Evolutionary conservation across 1,139 yeast genomes (phyloP), one percentile per base, ranked within the genome.

Genomic region (Suhomyces panamericanus): DNA sequence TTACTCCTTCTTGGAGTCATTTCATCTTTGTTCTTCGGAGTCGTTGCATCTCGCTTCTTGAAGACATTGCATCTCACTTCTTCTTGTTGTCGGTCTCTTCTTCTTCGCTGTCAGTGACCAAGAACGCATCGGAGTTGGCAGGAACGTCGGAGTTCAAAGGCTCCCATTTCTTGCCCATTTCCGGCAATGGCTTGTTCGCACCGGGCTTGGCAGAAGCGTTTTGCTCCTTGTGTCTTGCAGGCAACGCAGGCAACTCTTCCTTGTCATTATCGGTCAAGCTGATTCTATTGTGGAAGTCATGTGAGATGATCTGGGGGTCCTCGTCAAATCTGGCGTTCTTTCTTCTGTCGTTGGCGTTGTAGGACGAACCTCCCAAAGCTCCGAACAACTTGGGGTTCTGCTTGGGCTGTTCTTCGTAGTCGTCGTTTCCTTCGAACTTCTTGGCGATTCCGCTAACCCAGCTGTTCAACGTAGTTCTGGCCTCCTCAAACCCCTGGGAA

Each of bases 391-490:
- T 69, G 11, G 36, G 36, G 13, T 73, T 62, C 40, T 52, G 58
- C 42, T 41, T 47, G 44, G 42, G 47, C 15, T 41, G 37, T 22
- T 45, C 46, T 28, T 41, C 45, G 5, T 28, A 26, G 14, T 46
- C 39, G 14, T 49, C 48, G n/a, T 41, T 50, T n/a, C 56, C 54
- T 38, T 57, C 59, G 49, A 85, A 70, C 57, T 77, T 80, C 69
- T 81, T 82, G 37, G 85, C 78, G 48, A 89, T 62, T 17, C 85
- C 89, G 54, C 81, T 80, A 48, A 91, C 85, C 95, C 97, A 90
- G 22, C 83, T 80, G 52, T 87, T 84, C 47, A 93, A 81, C 42
- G 87, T 86, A 38, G 80, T 75, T 49, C 85, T 80, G 1, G 98
- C 93, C 57, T 90, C 97, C 58, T 85, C 91, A 43, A 90, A 75